These are phyloP conservation scores for Myriosclerotinia scirpicola DNA, from an alignment of 2,329 filamentous ascomycete species.

Conservation along the genomic window DNA sequence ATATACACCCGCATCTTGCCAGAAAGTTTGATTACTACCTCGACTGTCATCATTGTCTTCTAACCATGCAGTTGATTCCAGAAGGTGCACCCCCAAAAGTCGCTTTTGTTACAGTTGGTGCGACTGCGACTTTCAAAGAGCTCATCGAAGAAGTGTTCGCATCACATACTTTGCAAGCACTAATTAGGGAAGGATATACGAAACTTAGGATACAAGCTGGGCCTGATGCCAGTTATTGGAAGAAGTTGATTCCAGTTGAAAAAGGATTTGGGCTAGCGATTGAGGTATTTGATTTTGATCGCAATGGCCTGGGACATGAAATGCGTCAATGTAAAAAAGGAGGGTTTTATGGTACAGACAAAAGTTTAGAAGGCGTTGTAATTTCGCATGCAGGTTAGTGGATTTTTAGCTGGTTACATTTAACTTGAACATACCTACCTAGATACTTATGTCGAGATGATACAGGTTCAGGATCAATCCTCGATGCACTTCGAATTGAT, in stretches of 20 bases:
- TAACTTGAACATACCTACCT: constrained; percentile 10
- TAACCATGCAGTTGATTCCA: neutral
- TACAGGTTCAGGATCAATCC: constrained; percentile 82
- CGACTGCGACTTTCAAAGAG: constrained; percentile 77
- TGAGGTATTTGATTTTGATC: constrained; percentile 65
- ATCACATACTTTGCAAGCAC: constrained; percentile 59
- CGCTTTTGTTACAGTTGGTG: constrained; percentile 89
- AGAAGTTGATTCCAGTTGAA: constrained; percentile 31
- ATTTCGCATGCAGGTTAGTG: constrained; percentile 83
- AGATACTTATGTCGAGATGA: constrained; percentile 10
- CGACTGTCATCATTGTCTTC: neutral
- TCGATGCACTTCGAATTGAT: constrained; percentile 74
- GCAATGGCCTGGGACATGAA: constrained; percentile 52
- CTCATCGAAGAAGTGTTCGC: constrained; percentile 68
- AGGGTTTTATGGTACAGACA: constrained; percentile 41
- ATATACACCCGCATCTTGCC: neutral
- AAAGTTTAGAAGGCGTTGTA: constrained; percentile 64
- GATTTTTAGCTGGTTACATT: neutral
- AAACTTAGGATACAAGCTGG: constrained; percentile 81
- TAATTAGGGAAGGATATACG: constrained; percentile 63
- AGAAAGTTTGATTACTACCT: neutral
- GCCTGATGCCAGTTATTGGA: constrained; percentile 58
- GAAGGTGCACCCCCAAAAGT: neutral
- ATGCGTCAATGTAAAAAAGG: constrained; percentile 49
- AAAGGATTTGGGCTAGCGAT: constrained; percentile 49